Percentiles rank a stretch among this genome's conserved stretches.
Evolutionary conservation across 441 rosid species (phyloP).

Genomic region (Viola pubescens): DNA sequence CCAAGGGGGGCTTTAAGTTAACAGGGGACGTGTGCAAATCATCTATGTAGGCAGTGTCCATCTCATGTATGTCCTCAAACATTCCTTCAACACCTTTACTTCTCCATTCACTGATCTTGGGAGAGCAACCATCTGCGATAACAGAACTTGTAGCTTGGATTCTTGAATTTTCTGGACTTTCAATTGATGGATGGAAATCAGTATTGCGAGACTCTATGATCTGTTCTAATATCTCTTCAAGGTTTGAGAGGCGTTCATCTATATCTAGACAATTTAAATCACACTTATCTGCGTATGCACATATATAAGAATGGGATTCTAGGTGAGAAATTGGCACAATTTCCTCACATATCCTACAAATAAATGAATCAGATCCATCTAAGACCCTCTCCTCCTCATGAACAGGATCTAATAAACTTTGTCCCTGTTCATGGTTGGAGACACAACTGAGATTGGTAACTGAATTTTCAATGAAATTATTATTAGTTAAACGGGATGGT

Average conservation of each 20-base stretch:
- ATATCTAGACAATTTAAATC: conserved; percentile 58
- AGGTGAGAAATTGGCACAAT: conserved; percentile 61
- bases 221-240: conserved; percentile 72
- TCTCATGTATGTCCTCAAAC: conserved; percentile 90
- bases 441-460: conserved; percentile 16
- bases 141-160: conserved; percentile 33
- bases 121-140: conserved; percentile 55
- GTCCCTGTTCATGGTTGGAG: conserved; percentile 38
- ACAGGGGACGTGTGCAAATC: conserved; percentile 41
- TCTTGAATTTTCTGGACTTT: conserved; percentile 51
- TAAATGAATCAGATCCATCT: conserved; percentile 45
- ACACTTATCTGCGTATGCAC: conserved; percentile 86
- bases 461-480: conserved; percentile 15
- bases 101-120: conserved; percentile 70
- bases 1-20: conserved; percentile 47
- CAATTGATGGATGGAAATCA: conserved; percentile 37
- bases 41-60: conserved; percentile 78
- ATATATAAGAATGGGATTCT: conserved; percentile 79
- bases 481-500: conserved; percentile 23
- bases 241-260: conserved; percentile 63
- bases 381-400: conserved; percentile 31
- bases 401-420: conserved; percentile 20
- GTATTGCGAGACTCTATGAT: conserved; percentile 56
- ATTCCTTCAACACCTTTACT: conserved; percentile 78
- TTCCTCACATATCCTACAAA: conserved; percentile 84